Evolutionary conservation across 371 early-diverging fungal species (phyloP).

Genomic region (Apophysomyces elegans): DNA sequence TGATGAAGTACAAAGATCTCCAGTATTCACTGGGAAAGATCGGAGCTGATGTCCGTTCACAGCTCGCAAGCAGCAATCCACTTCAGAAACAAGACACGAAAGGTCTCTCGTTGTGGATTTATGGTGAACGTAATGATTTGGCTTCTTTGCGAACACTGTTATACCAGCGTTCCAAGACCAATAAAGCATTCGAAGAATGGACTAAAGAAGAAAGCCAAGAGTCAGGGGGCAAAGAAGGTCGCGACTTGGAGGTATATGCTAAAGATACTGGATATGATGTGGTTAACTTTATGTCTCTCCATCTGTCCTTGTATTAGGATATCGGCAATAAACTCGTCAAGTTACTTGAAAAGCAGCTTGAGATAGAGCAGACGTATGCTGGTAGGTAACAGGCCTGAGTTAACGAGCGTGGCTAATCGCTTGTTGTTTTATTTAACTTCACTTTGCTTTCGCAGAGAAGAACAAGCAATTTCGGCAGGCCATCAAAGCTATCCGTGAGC

Average conservation of each 20-base stretch:
- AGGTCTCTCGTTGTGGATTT: constrained; percentile 46
- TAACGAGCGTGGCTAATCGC: not conserved
- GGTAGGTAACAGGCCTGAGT: constrained; percentile 19
- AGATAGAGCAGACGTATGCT: constrained; percentile 44
- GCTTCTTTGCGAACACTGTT: constrained; percentile 39
- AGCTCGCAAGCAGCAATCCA: constrained; percentile 48
- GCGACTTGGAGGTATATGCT: constrained; percentile 39
- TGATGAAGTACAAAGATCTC: constrained; percentile 51
- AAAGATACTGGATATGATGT: not conserved
- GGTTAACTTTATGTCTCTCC: not conserved
- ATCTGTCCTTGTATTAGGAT: constrained; percentile 24
- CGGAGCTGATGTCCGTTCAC: constrained; percentile 44
- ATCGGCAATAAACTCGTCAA: constrained; percentile 39
- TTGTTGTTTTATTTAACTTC: too few species aligned
- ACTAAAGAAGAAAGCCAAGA: constrained; percentile 34
- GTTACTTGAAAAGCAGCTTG: constrained; percentile 37
- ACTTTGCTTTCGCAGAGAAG: constrained; percentile 26
- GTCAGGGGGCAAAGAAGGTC: constrained; percentile 27
- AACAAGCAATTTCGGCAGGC: constrained; percentile 51
- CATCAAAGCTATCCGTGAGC: constrained; percentile 51
- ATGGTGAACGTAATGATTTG: constrained; percentile 45
- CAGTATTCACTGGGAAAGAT: constrained; percentile 49
- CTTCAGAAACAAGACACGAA: constrained; percentile 49
- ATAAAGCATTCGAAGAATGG: constrained; percentile 40
- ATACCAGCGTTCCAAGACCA: constrained; percentile 40